Base-by-base conservation (phyloP, 2,329 filamentous ascomycete species). In the Cladosporium cucumerinum region DNA sequence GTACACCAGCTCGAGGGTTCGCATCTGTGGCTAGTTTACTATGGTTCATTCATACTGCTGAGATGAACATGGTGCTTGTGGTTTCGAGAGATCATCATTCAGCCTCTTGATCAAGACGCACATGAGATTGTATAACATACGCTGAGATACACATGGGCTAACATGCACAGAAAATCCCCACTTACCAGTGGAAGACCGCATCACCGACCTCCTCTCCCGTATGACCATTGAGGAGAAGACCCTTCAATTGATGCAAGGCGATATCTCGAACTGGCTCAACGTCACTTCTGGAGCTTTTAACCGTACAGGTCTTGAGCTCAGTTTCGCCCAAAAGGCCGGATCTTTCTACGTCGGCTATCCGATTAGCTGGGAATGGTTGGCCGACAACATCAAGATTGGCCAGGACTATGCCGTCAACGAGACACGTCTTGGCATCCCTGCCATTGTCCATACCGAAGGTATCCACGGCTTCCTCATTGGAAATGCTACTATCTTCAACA, bases 401-500 rank as follows among this genome's bases (percentile, higher is more conserved):
- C 89, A 92, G 71, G 87, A 91, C 61, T 92, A 92, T 68, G 78
- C 91, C 2, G 70, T 87, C 57, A 80, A 90, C 21, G 86, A 89
- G 68, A 90, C 87, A 1, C 86, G 84, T 1, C 77, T 88, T 10
- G 89, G 88, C 0, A 92, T 92, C 61, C 90, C 90, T 7, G 86
- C 89, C 1, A 83, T 91, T 69, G 86, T 90, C 16, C 90, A 92
- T 75, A 89, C 85, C 3, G 90, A 93, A 76, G 89, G 86, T 43
- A 89, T 92, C 52, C 89, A 92, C 71, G 90, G 89, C 1, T 87
- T 92, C 69, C 79, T 91, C 34, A 84, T 89, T 51, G 84, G 85
- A 11, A 92, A 92, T 73, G 89, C 88, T 2, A 92, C 90, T 1
- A 90, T 92, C 66, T 93, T 92, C 80, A 92, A 92, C 76, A 90